phyloP scores from a whole-genome alignment of 2,329 filamentous ascomycete genomes.

The Cercospora sojina region DNA sequence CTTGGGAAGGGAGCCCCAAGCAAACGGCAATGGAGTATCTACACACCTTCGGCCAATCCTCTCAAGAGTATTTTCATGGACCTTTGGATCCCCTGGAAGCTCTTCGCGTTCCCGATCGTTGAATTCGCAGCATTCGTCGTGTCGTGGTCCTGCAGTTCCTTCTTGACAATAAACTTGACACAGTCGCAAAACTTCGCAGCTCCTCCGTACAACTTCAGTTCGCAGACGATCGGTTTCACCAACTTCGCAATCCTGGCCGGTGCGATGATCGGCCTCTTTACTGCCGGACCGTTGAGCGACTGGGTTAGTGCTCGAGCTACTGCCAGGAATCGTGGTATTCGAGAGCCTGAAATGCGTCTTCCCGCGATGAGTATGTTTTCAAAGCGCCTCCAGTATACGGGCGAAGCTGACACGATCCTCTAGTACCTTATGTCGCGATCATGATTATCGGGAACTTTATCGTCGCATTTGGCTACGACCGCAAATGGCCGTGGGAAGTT shows the following conservation, averaged over 20 bases:
- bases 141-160: constrained; percentile 58
- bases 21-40: constrained; percentile 57
- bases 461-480: constrained; percentile 42
- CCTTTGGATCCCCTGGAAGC: constrained; percentile 62
- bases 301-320: constrained; percentile 58
- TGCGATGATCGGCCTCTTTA: constrained; percentile 54
- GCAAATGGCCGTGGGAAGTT: constrained; percentile 51
- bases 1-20: constrained; percentile 57
- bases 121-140: constrained; percentile 63
- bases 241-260: constrained; percentile 59
- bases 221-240: constrained; percentile 54
- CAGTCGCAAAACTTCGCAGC: constrained; percentile 55
- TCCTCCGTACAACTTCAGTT: constrained; percentile 56
- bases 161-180: constrained; percentile 62
- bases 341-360: constrained; percentile 60
- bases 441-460: constrained; percentile 60
- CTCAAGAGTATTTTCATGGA: constrained; percentile 52
- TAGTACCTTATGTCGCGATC: constrained; percentile 57
- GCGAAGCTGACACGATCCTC: not conserved
- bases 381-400: too few species aligned
- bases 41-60: constrained; percentile 50
- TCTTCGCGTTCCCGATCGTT: constrained; percentile 63
- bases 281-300: constrained; percentile 57
- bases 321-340: constrained; percentile 53
- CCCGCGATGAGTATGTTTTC: constrained; percentile 42